Evolutionary conservation across 2,329 filamentous ascomycete species (phyloP), one percentile per base, ranked within the genome.

Genomic region (Curvularia spicifera): DNA sequence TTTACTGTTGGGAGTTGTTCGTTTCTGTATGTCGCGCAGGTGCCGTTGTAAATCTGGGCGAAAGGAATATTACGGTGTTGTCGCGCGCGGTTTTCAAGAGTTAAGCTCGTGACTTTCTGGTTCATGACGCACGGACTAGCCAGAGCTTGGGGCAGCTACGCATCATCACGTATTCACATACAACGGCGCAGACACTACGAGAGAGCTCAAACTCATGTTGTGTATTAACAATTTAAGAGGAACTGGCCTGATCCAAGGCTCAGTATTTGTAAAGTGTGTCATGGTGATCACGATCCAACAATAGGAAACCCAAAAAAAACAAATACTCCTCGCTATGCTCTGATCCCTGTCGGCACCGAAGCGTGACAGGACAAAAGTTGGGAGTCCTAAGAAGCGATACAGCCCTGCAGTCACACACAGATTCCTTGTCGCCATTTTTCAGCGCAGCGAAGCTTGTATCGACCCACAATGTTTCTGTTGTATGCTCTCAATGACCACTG

Each of bases 271-370:
- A 13, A n/a, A 12, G 6, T 44, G 13, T 44, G 13, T 31, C 20
- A 35, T 51, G 9, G 5, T 18, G 20, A 22, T 42, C n/a, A 29
- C 49, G 9, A 33, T 18, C 12, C n/a, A n/a, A 51, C 24, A 20
- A n/a, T 40, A 53, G 42, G 37, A 44, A 52, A 51, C n/a, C 31
- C 40, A 42, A 22, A 26, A 26, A 35, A 54, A 54, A 45, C 51
- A 53, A 45, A 20, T 60, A 71, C 63, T 61, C 66, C 68, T 56
- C 69, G 71, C 70, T 71, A 72, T 74, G 70, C 67, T 67, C 61
- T 42, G 54, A 53, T 50, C 54, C 62, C 37, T 20, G 29, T 33
- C 0, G 15, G n/a, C 28, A 20, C 15, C 5, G 20, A 15, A 10
- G 35, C 9, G 15, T 37, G 35, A 37, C 35, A 37, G 6, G 15